Conservation (phyloP, 148 eudicot genomes). For the Mesembryanthemum crystallinum region DNA sequence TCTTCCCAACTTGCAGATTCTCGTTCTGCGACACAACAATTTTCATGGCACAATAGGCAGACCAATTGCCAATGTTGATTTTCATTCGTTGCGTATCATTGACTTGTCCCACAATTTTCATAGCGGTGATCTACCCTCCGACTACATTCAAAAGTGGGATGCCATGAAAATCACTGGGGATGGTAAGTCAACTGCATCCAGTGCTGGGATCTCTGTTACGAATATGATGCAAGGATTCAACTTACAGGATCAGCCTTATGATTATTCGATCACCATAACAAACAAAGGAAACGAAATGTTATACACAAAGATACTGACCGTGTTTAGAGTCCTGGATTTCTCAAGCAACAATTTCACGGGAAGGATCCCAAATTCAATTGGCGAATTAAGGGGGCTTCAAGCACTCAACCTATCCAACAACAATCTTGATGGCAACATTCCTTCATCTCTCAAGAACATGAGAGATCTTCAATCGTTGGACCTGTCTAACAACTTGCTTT, state of each 20-base stretch:
- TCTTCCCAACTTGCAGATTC: slow-evolving; percentile 36
- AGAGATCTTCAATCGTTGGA: slow-evolving; percentile 35
- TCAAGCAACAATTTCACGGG: no score
- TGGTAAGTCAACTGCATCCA: neutral
- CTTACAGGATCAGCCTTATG: no score
- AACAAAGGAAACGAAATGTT: slow-evolving; percentile 30
- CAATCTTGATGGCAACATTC: slow-evolving; percentile 39
- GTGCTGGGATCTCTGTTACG: neutral
- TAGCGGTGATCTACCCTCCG: slow-evolving; percentile 32
- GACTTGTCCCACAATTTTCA: slow-evolving; percentile 36
- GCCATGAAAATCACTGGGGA: slow-evolving; percentile 23
- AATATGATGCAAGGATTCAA: neutral
- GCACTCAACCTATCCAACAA: no score
- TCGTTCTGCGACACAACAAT: slow-evolving; percentile 35
- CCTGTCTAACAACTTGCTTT: slow-evolving; percentile 39
- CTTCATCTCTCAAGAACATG: slow-evolving; percentile 31
- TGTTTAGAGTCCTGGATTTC: slow-evolving; percentile 34
- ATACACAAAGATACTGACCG: slow-evolving; percentile 6
- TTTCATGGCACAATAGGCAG: slow-evolving; percentile 29
- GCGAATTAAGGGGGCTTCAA: no score
- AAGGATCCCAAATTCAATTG: no score
- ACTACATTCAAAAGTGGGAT: slow-evolving; percentile 22
- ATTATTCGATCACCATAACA: slow-evolving; percentile 29
- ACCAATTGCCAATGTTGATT: slow-evolving; percentile 5
- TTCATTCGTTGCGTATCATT: slow-evolving; percentile 30